Evolutionary conservation across 2,329 filamentous ascomycete genomes (phyloP), one percentile per base, ranked within the genome.

Genomic region (Aspergillus tanneri): DNA sequence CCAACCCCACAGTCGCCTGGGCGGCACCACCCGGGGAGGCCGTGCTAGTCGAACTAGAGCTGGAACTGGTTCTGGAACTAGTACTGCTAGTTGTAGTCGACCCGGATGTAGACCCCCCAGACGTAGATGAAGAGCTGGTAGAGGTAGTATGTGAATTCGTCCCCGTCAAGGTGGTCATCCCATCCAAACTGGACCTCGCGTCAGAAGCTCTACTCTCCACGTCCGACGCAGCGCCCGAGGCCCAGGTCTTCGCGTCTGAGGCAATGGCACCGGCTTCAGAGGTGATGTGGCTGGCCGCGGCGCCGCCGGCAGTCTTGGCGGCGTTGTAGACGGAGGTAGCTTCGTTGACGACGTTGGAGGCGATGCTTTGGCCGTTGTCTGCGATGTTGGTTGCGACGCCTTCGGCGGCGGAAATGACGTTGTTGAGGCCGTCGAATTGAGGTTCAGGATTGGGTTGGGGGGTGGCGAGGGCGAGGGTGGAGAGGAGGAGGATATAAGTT

Each of bases 401-500:
- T 16, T 48, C 19, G 35, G 44, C 56, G 27, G 39, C 41, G n/a
- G 56, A 52, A 49, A 61, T 25, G 51, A 59, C 53, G 21, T 46
- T 27, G 50, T 49, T 49, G 32, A 62, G 24, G 24, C 52, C 51
- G 46, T 46, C 27, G 30, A n/a, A n/a, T n/a, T n/a, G n/a, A n/a
- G n/a, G n/a, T n/a, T n/a, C n/a, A n/a, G 43, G 10, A 35, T 44
- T 44, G 14, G 55, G 43, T 16, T 60, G 50, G 35, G 52, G 19
- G 27, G 60, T 54, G 32, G 62, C 38, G 54, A 56, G 52, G 41
- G 54, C 49, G 19, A 55, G 47, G 51, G 58, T 53, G 42, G 62
- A 46, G 50, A 62, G 47, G 46, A 65, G 54, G 49, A 56, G 46
- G 47, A 64, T 38, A 30, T 57, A 41, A 39, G 56, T 57, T 54